A percentile compares a stretch with the other conserved stretches of the same genome.
phyloP scores from a whole-genome alignment of 2,329 filamentous ascomycete species.

The Paecilomyces sp. region DNA sequence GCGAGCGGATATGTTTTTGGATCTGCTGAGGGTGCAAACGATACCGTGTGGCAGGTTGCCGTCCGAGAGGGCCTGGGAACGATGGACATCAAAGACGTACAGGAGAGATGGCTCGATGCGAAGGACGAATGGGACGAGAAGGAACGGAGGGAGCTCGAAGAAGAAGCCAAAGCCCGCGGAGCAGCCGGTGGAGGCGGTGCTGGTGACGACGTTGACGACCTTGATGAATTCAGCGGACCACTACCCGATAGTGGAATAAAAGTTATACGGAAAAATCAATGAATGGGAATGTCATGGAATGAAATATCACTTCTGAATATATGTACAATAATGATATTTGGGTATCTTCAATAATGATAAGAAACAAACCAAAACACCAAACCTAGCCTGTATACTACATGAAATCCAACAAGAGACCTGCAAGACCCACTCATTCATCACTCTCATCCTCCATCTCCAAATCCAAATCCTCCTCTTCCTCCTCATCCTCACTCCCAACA shows the following conservation, averaged over 20 bases:
- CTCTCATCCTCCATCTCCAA: slow-evolving; percentile 40
- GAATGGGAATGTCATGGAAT: slow-evolving; percentile 33
- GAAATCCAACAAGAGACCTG: too few species aligned
- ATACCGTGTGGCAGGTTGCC: slow-evolving; percentile 94
- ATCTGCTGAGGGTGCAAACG: slow-evolving; percentile 81
- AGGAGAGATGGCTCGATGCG: slow-evolving; percentile 90
- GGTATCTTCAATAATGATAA: slow-evolving; percentile 16
- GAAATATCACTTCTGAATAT: slow-evolving; percentile 8
- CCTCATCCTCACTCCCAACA: slow-evolving; percentile 18
- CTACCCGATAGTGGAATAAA: slow-evolving; percentile 61
- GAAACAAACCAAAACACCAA: slow-evolving; percentile 3
- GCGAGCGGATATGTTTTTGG: slow-evolving; percentile 93
- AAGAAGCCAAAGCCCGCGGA: slow-evolving; percentile 55
- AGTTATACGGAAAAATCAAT: slow-evolving; percentile 56
- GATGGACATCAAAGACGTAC: slow-evolving; percentile 80
- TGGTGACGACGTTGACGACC: slow-evolving; percentile 28
- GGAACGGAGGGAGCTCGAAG: slow-evolving; percentile 68
- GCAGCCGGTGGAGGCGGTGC: slow-evolving; percentile 21
- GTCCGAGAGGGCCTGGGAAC: slow-evolving; percentile 66
- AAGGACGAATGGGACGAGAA: slow-evolving; percentile 80
- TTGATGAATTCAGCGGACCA: slow-evolving; percentile 25
- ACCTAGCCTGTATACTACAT: too few species aligned
- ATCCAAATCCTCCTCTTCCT: slow-evolving; percentile 34
- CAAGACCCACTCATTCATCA: slow-evolving; percentile 29
- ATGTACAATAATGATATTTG: slow-evolving; percentile 15